Base-by-base conservation (phyloP, 2,329 filamentous ascomycete genomes). In the Neonectria hederae region DNA sequence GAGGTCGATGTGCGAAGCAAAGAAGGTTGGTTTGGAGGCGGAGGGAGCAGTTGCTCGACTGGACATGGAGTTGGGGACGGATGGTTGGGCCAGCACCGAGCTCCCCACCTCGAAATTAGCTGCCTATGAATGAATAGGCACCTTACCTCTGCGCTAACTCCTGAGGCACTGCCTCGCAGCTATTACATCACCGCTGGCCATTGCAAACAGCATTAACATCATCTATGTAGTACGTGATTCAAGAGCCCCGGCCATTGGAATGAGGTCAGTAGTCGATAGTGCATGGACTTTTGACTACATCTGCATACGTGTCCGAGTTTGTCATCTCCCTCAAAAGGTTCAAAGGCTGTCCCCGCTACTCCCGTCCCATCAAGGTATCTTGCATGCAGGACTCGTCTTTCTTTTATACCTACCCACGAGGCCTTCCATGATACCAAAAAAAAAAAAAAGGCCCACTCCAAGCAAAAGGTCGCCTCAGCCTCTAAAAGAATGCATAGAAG, bases 181-280 rank as follows among this genome's bases (percentile, higher is more conserved):
- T 35, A 73, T 73, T 71, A 72, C 68, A 73, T 73, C 70, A 72
- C 70, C 59, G 57, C 40, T 54, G 6, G 24, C 26, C 9, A 21
- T 7, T 6, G 11, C 28, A 45, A 28, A 19, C 52, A 19, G 7
- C 48, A n/a, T 19, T 19, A 8, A 17, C 22, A 21, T 22, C 19
- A 30, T 22, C 11, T n/a, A 17, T 9, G 2, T 28, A 10, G 28
- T 28, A 28, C 43, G 28, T 30, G 42, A 38, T 24, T 42, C 24
- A 13, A 38, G 13, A 35, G 6, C n/a, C n/a, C n/a, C n/a, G n/a
- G n/a, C 38, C 35, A 5, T 19, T 19, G n/a, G 26, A 32, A 22
- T 11, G 54, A 48, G 30, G 30, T 4, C 43, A 26, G 14, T n/a
- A n/a, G 35, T 38, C 14, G 14, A 38, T 38, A 17, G 21, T 51